These are phyloP conservation scores for Irpex sp. DNA, from an alignment of 1,284 basidiomycete genomes.

Conservation along the genomic window DNA sequence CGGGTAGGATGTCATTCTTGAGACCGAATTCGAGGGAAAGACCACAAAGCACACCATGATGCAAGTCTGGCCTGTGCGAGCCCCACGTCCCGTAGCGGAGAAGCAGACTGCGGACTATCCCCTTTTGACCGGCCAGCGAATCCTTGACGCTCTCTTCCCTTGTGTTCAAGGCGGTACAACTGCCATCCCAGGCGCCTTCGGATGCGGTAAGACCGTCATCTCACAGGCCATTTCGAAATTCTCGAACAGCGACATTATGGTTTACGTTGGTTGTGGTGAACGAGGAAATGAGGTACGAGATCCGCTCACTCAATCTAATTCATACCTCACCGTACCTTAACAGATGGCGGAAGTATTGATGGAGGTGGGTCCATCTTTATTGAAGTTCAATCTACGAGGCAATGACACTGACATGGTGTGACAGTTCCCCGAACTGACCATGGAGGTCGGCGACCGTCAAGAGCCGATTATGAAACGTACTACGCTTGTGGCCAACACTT, in stretches of 20 bases:
- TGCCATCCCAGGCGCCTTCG: slow-evolving; percentile 98
- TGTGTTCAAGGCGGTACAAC: slow-evolving; percentile 99
- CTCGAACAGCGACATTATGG: slow-evolving; percentile 99
- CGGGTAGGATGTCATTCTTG: slow-evolving; percentile 85
- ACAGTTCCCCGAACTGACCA: slow-evolving; percentile 93
- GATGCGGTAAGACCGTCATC: slow-evolving; percentile 97
- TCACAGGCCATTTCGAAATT: slow-evolving; percentile 97
- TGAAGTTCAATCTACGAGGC: background rate
- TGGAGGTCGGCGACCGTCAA: slow-evolving; percentile 88
- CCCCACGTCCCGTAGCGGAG: slow-evolving; percentile 91
- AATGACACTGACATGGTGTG: slow-evolving; percentile 14
- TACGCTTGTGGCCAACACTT: slow-evolving; percentile 98
- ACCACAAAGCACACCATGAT: slow-evolving; percentile 93
- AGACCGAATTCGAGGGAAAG: slow-evolving; percentile 98
- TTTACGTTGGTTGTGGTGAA: slow-evolving; percentile 97
- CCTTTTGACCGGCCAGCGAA: slow-evolving; percentile 94
- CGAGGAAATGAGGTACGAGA: slow-evolving; percentile 78
- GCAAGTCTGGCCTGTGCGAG: slow-evolving; percentile 99
- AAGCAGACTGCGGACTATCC: slow-evolving; percentile 94
- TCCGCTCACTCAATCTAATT: background rate
- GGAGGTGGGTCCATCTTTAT: slow-evolving; percentile 55
- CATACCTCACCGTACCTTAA: background rate
- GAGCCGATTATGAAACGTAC: slow-evolving; percentile 99
- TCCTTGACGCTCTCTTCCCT: slow-evolving; percentile 96
- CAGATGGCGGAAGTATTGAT: slow-evolving; percentile 99